Evolutionary conservation across 2,329 filamentous ascomycete genomes (phyloP).

Genomic region (Trematosphaeria pertusa): DNA sequence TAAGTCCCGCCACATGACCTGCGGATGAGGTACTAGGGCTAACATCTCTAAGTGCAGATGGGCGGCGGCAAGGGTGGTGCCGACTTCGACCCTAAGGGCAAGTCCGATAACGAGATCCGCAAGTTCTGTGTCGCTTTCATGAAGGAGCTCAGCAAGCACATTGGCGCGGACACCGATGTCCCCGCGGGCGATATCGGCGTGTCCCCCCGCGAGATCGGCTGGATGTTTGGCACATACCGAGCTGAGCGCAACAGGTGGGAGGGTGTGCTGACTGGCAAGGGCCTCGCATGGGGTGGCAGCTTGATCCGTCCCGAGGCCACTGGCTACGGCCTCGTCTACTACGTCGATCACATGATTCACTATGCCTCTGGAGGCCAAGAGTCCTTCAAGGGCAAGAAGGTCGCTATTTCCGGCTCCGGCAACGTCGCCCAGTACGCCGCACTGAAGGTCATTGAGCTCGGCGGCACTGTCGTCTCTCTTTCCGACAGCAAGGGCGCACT

Average conservation of each 20-base stretch:
- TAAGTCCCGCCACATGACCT: constrained; percentile 56
- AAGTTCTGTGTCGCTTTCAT: constrained; percentile 97
- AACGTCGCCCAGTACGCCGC: constrained; percentile 99
- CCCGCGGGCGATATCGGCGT: constrained; percentile 98
- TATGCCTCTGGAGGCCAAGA: constrained; percentile 81
- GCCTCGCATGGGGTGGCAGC: constrained; percentile 87
- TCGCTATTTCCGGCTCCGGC: constrained; percentile 94
- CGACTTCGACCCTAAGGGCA: constrained; percentile 99
- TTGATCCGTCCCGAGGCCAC: constrained; percentile 97
- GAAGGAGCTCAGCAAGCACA: constrained; percentile 94
- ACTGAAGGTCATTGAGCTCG: constrained; percentile 95
- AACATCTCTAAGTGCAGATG: constrained; percentile 72
- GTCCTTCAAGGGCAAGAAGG: constrained; percentile 86
- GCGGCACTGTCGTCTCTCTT: constrained; percentile 88
- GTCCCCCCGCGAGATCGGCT: constrained; percentile 89
- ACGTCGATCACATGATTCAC: constrained; percentile 64
- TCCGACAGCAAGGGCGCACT: constrained; percentile 90
- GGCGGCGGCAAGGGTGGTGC: constrained; percentile 97
- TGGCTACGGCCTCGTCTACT: constrained; percentile 92
- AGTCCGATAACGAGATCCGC: constrained; percentile 95
- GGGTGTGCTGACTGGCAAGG: constrained; percentile 96
- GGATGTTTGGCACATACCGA: constrained; percentile 93
- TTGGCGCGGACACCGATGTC: constrained; percentile 91
- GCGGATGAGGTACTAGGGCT: constrained; percentile 3
- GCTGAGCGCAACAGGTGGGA: constrained; percentile 89